Conservation (phyloP, 352 stramenopile species). For the Pythium dissotocum region DNA sequence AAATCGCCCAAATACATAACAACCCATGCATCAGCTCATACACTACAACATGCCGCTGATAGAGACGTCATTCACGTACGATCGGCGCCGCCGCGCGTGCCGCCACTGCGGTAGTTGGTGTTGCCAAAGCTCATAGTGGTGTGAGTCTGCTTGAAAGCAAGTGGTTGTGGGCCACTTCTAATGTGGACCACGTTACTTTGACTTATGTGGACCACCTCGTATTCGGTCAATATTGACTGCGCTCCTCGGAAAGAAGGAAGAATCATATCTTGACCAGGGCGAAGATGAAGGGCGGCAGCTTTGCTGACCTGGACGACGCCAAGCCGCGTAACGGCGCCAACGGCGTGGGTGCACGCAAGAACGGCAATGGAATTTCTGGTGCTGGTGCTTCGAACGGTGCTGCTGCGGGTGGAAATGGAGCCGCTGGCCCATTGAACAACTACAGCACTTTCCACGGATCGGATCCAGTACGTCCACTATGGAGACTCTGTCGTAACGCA, state of each 20-base stretch:
- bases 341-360: conserved; percentile 2
- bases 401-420: conserved; percentile 31
- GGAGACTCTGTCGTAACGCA: background rate
- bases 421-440: conserved; percentile 41
- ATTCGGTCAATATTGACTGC: background rate
- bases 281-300: conserved; percentile 40
- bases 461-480: conserved; percentile 44
- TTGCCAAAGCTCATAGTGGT: conserved; percentile 78
- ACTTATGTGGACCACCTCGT: background rate
- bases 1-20: conserved; percentile 1
- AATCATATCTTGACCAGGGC: background rate
- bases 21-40: background rate
- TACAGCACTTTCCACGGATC: conserved; percentile 70
- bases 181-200: conserved; percentile 18
- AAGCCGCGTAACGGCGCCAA: conserved; percentile 1
- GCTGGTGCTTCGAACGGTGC: conserved; percentile 28
- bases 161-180: background rate
- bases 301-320: conserved; percentile 28
- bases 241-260: background rate
- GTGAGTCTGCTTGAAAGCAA: background rate
- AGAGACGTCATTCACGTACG: conserved; percentile 43
- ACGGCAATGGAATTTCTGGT: background rate
- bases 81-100: conserved; percentile 84
- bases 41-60: background rate
- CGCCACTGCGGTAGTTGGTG: conserved; percentile 85